Percentiles rank a stretch among this genome's conserved stretches.
phyloP scores from a whole-genome alignment of 2,329 filamentous ascomycete species.

The Botrytis deweyae region DNA sequence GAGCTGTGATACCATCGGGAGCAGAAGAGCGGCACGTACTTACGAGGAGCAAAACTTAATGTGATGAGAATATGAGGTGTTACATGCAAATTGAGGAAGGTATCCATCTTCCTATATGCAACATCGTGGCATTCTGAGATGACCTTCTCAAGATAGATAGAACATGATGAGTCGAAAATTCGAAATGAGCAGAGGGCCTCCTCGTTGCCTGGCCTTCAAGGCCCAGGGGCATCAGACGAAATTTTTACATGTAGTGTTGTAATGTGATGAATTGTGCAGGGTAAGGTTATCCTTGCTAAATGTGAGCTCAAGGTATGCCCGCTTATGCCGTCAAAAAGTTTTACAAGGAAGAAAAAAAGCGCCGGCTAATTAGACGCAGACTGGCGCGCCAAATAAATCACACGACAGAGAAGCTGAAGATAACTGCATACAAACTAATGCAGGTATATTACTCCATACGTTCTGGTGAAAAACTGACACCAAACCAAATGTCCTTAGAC shows the following conservation, averaged over 20 bases:
- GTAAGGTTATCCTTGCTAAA: constrained; percentile 5
- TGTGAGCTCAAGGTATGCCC: not conserved
- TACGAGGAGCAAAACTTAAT: not conserved
- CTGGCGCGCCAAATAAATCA: constrained; percentile 12
- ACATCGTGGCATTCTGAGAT: constrained; percentile 8
- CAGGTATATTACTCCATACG: not conserved
- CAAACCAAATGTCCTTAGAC: not conserved
- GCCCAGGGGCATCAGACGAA: not conserved
- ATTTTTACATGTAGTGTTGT: not conserved
- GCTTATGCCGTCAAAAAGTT: constrained; percentile 6
- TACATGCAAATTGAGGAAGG: not conserved
- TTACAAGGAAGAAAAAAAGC: not conserved
- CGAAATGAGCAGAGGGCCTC: not conserved
- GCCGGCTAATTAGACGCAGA: constrained; percentile 20
- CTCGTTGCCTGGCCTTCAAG: not conserved
- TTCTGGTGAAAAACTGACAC: not conserved
- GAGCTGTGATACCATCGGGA: not conserved
- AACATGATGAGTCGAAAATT: not conserved
- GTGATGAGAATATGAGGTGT: not conserved
- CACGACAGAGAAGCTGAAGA: constrained; percentile 11
- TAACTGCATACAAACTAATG: constrained; percentile 10
- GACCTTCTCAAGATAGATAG: not conserved
- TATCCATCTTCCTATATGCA: constrained; percentile 16
- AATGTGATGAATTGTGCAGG: constrained; percentile 14
- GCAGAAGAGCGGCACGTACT: constrained; percentile 11